Evolutionary conservation across 495 filamentous ascomycete species (phyloP).

Genomic region (Cetradonia linearis): DNA sequence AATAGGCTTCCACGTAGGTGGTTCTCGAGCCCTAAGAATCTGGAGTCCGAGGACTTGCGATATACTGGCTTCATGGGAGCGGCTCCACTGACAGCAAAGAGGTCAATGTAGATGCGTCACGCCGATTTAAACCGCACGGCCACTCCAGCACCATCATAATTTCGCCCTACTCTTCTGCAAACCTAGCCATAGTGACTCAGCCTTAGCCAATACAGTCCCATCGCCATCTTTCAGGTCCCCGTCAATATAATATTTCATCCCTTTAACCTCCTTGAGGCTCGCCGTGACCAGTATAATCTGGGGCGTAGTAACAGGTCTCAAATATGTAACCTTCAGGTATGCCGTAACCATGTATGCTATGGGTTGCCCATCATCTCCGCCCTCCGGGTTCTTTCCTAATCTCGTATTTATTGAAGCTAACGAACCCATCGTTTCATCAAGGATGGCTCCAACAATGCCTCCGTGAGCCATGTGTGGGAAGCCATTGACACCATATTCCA

Average conservation of each 20-base stretch:
- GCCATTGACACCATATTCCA: slow-evolving; percentile 49
- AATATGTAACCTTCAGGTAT: slow-evolving; percentile 47
- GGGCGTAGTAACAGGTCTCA: slow-evolving; percentile 44
- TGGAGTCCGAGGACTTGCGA: too few species aligned
- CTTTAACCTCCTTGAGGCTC: slow-evolving; percentile 30
- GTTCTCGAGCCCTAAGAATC: too few species aligned
- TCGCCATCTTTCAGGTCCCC: slow-evolving; percentile 34
- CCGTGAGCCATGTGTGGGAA: slow-evolving; percentile 49
- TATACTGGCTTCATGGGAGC: background rate
- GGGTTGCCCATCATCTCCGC: slow-evolving; percentile 17
- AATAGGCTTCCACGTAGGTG: too few species aligned
- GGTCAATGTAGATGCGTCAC: background rate
- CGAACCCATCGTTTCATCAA: slow-evolving; percentile 46
- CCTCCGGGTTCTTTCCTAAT: slow-evolving; percentile 19
- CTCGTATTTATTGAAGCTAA: slow-evolving; percentile 39
- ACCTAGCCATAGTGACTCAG: slow-evolving; percentile 38
- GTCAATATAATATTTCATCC: slow-evolving; percentile 39
- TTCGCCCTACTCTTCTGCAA: slow-evolving; percentile 22
- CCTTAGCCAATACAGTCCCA: slow-evolving; percentile 35
- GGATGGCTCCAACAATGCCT: slow-evolving; percentile 47
- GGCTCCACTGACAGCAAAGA: background rate
- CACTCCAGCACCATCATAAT: slow-evolving; percentile 10
- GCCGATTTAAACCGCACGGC: background rate
- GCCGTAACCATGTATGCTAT: slow-evolving; percentile 39
- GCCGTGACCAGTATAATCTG: slow-evolving; percentile 43